phyloP scores from a whole-genome alignment of 257 asterid species.

The Phtheirospermum japonicum region DNA sequence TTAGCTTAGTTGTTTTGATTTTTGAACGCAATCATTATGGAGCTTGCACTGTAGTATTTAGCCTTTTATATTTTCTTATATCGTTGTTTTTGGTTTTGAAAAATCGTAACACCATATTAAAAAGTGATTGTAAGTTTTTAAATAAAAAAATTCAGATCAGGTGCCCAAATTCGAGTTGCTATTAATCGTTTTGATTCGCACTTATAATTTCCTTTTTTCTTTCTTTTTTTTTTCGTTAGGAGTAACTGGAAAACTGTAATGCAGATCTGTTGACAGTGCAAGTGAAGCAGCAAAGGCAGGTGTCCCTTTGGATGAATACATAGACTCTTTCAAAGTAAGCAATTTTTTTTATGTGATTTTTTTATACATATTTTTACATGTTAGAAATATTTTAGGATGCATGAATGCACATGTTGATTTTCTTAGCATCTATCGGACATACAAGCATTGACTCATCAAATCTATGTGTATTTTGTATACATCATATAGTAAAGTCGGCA shows the following conservation, averaged over 20 bases:
- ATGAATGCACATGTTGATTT: conserved; percentile 1
- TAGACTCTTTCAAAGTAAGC: conserved; percentile 46
- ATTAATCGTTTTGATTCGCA: neutral
- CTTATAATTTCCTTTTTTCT: too few species aligned
- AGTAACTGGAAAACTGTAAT: conserved; percentile 38
- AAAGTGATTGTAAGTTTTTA: neutral
- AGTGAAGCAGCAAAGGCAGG: conserved; percentile 88
- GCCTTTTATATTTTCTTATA: too few species aligned
- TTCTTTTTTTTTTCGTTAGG: conserved; percentile 16
- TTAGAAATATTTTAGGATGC: neutral
- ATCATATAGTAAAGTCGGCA: neutral
- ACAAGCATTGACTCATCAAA: neutral
- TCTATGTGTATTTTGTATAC: neutral
- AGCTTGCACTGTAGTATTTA: neutral
- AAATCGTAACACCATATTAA: neutral
- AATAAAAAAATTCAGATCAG: neutral
- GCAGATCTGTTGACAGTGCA: conserved; percentile 76
- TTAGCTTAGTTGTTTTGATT: neutral
- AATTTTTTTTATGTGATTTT: neutral
- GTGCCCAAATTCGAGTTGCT: too few species aligned
- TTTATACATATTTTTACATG: neutral
- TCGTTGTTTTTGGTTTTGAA: too few species aligned
- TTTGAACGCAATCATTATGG: neutral
- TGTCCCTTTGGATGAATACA: conserved; percentile 60
- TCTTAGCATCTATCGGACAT: conserved; percentile 4